These are phyloP conservation scores for Colletotrichum noveboracense DNA, from an alignment of 2,329 filamentous ascomycete genomes.

Conservation along the genomic window DNA sequence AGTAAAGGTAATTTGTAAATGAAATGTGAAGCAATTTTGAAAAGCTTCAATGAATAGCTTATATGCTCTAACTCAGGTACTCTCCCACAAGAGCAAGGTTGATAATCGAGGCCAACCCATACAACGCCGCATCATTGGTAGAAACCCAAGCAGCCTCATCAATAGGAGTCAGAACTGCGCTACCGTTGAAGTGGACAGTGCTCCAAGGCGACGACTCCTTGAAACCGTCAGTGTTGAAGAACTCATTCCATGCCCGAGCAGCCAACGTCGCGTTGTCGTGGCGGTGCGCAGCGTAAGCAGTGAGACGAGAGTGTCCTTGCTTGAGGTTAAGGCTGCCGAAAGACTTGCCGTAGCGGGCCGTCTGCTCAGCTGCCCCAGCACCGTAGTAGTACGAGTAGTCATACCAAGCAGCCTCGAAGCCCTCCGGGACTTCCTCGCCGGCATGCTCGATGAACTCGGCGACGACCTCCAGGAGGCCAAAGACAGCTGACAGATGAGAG, in stretches of 20 bases:
- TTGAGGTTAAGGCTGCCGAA: conserved; percentile 53
- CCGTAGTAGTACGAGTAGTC: conserved; percentile 66
- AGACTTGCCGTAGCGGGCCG: conserved; percentile 53
- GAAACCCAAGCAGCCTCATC: conserved; percentile 63
- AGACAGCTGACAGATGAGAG: conserved; percentile 62
- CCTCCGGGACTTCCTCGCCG: conserved; percentile 46
- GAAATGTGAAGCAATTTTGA: not conserved
- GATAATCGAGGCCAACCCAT: conserved; percentile 62
- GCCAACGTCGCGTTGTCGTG: conserved; percentile 52
- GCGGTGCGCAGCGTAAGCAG: conserved; percentile 56
- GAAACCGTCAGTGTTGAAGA: conserved; percentile 50
- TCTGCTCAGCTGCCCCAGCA: conserved; percentile 54
- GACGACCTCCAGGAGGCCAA: conserved; percentile 63
- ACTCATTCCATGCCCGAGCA: conserved; percentile 58
- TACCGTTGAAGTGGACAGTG: conserved; percentile 44
- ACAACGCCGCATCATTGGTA: conserved; percentile 62
- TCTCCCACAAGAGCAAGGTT: conserved; percentile 48
- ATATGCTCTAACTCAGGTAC: not conserved
- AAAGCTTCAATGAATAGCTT: too few species aligned
- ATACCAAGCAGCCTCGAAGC: conserved; percentile 60
- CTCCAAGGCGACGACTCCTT: conserved; percentile 39
- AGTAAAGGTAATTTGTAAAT: not conserved
- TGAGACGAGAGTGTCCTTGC: conserved; percentile 64
- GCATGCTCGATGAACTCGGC: conserved; percentile 59
- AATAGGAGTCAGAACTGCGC: conserved; percentile 48